These are phyloP conservation scores for Rhododendron kiyosumense DNA, from an alignment of 148 eudicot genomes.

Conservation along the genomic window DNA sequence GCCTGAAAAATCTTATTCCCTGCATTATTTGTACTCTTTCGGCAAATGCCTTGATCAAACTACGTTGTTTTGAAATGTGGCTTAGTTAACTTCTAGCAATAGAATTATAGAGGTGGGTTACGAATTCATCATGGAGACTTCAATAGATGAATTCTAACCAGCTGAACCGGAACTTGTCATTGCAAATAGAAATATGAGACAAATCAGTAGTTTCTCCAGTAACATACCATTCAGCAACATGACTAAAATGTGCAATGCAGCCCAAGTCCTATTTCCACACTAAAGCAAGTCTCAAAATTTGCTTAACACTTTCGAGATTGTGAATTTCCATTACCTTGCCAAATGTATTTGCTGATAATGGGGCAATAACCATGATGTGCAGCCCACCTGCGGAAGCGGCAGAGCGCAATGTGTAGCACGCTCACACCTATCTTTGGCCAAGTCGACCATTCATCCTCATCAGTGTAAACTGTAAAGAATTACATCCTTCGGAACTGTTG, in stretches of 20 bases:
- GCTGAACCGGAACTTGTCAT: not conserved
- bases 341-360: constrained; percentile 88
- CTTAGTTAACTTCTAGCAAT: not conserved
- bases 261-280: too few species aligned
- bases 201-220: not conserved
- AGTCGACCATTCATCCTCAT: constrained; percentile 85
- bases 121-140: not conserved
- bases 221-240: not conserved
- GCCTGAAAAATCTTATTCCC: not conserved
- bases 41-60: not conserved
- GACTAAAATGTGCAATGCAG: not conserved
- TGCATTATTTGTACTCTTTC: not conserved
- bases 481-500: constrained; percentile 64
- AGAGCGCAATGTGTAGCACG: constrained; percentile 84
- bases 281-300: too few species aligned
- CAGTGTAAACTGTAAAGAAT: constrained; percentile 48
- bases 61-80: not conserved
- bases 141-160: not conserved
- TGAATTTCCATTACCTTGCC: constrained; percentile 56
- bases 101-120: too few species aligned
- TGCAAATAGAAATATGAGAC: not conserved
- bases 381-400: constrained; percentile 51
- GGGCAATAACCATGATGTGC: constrained; percentile 91
- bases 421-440: constrained; percentile 81
- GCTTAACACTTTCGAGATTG: not conserved